A percentile compares a stretch with the other conserved stretches of the same genome.
These are phyloP conservation scores for Botrytis galanthina DNA, from an alignment of 2,329 filamentous ascomycete species.

Conservation along the genomic window DNA sequence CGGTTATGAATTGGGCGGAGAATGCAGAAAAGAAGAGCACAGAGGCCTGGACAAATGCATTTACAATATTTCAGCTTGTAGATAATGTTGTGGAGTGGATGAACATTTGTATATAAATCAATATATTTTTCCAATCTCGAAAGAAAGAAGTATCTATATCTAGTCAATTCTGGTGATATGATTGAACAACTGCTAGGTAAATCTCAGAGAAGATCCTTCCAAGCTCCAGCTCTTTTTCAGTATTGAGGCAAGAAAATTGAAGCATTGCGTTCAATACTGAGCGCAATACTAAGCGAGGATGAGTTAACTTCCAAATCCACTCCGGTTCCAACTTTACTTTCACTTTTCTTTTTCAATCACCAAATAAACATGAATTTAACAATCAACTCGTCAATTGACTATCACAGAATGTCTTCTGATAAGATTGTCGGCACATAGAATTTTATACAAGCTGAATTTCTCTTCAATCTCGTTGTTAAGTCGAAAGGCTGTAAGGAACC, in stretches of 20 bases:
- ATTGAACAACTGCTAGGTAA: background rate
- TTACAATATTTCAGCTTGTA: background rate
- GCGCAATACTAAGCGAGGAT: no score
- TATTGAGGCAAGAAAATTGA: background rate
- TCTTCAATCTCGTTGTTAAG: background rate
- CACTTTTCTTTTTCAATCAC: background rate
- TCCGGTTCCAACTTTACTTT: background rate
- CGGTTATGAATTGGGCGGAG: background rate
- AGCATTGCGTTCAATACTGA: background rate
- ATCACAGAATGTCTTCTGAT: accelerated
- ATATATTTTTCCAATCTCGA: background rate
- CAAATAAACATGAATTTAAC: background rate
- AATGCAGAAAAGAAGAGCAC: background rate
- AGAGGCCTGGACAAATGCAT: background rate
- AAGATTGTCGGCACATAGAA: background rate
- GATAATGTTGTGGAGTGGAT: background rate
- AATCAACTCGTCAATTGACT: background rate
- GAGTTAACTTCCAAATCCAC: background rate
- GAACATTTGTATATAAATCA: background rate
- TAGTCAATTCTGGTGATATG: background rate
- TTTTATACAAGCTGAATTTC: no score
- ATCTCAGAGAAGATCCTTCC: background rate
- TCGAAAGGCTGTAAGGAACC: background rate
- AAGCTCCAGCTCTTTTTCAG: background rate
- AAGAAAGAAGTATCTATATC: background rate